These are phyloP conservation scores for Neurospora hispaniola DNA, from an alignment of 495 filamentous ascomycete genomes.

Conservation along the genomic window DNA sequence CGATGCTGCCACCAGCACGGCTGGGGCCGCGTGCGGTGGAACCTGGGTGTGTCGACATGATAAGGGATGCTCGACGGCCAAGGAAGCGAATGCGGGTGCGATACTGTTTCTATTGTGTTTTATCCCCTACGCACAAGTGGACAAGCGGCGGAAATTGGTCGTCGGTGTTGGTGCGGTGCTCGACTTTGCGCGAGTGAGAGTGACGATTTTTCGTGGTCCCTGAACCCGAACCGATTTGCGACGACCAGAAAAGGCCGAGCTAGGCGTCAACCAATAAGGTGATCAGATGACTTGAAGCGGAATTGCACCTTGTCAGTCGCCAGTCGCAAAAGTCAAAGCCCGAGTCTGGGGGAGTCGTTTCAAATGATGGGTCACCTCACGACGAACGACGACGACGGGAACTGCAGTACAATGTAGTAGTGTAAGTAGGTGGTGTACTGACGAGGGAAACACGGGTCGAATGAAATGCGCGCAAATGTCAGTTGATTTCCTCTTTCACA, in stretches of 20 bases:
- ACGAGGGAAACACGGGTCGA: slow-evolving; percentile 9
- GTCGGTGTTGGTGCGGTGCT: not conserved
- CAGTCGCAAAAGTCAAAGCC: not conserved
- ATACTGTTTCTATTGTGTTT: not conserved
- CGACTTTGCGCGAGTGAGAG: not conserved
- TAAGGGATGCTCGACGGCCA: not conserved
- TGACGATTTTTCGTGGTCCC: not conserved
- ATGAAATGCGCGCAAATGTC: not conserved
- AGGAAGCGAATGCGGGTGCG: not conserved
- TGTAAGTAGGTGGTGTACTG: not conserved
- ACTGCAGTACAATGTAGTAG: not conserved
- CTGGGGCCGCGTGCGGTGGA: slow-evolving; percentile 45
- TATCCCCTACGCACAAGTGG: not conserved
- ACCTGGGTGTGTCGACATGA: slow-evolving; percentile 27
- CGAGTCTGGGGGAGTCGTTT: not conserved
- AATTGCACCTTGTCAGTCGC: not conserved
- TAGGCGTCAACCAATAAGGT: slow-evolving; percentile 8
- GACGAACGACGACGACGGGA: not conserved
- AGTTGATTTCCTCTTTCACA: not conserved
- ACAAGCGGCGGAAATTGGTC: not conserved
- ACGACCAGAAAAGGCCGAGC: not conserved
- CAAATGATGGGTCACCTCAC: not conserved
- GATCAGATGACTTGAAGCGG: slow-evolving; percentile 3
- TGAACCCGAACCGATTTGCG: not conserved
- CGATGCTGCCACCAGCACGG: slow-evolving; percentile 35